These are phyloP conservation scores for Haplographium delicatum DNA, from an alignment of 495 filamentous ascomycete genomes.

Conservation along the genomic window DNA sequence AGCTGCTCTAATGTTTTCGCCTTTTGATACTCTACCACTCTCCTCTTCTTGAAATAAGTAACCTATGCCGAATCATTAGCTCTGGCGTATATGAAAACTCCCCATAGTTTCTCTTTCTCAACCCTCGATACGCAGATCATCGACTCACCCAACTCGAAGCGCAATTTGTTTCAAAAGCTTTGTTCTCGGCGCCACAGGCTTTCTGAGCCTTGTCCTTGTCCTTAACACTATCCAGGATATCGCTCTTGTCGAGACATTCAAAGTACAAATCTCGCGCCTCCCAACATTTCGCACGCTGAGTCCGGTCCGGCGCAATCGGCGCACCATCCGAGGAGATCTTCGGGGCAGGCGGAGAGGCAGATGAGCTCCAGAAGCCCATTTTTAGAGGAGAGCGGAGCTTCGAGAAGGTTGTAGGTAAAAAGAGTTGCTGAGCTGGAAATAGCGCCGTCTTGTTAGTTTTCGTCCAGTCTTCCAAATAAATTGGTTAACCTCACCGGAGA, in stretches of 20 bases:
- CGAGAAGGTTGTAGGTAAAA: no score
- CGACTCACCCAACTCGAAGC: constrained; percentile 71
- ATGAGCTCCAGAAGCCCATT: constrained; percentile 19
- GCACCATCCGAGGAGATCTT: constrained; percentile 28
- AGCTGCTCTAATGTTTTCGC: constrained; percentile 73
- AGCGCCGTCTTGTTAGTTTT: no score
- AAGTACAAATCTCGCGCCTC: constrained; percentile 82
- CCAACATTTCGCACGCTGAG: constrained; percentile 77
- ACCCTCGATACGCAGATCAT: neutral
- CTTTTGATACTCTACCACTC: constrained; percentile 86
- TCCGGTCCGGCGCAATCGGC: constrained; percentile 57
- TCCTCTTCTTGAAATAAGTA: constrained; percentile 93
- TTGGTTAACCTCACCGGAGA: no score
- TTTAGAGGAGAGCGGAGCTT: constrained; percentile 3
- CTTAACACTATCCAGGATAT: constrained; percentile 73
- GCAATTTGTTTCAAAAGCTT: constrained; percentile 69
- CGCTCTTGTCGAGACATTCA: constrained; percentile 70
- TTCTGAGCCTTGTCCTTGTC: constrained; percentile 57
- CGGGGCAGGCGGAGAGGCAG: constrained; percentile 18
- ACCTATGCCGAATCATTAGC: constrained; percentile 50
- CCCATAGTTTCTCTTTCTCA: neutral
- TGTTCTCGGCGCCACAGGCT: constrained; percentile 61
- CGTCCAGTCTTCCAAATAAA: no score
- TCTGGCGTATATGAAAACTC: neutral
- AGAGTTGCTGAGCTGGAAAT: no score